Percentiles rank a stretch among this genome's conserved stretches.
These are phyloP conservation scores for Capsella bursapastoris DNA, from an alignment of 345 rosid species.

Conservation along the genomic window DNA sequence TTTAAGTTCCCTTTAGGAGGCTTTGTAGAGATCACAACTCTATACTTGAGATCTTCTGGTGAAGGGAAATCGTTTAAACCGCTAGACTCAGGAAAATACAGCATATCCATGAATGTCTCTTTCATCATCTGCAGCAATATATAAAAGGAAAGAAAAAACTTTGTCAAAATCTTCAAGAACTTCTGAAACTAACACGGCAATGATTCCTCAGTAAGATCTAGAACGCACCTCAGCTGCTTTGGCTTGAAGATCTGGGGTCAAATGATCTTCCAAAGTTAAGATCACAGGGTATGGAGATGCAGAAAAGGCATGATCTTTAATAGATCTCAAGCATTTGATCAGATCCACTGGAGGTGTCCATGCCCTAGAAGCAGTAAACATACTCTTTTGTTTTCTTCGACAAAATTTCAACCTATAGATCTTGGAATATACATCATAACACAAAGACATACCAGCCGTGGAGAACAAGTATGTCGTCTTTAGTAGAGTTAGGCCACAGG, in stretches of 20 bases:
- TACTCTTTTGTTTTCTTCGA: constrained; percentile 5
- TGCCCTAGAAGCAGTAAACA: constrained; percentile 60
- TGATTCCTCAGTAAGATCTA: constrained; percentile 11
- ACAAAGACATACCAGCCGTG: constrained; percentile 75
- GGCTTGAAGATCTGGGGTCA: constrained; percentile 71
- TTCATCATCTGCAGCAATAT: constrained; percentile 55
- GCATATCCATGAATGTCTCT: constrained; percentile 57
- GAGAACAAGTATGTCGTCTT: constrained; percentile 74
- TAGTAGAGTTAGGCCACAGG: constrained; percentile 87
- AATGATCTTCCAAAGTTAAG: constrained; percentile 77
- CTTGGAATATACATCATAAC: constrained; percentile 1
- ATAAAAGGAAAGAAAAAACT: background rate
- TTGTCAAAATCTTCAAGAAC: constrained; percentile 5
- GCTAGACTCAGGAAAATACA: constrained; percentile 55
- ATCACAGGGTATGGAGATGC: constrained; percentile 73
- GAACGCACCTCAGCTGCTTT: constrained; percentile 73
- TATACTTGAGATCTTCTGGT: constrained; percentile 66
- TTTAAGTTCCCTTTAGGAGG: constrained; percentile 54
- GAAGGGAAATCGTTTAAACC: constrained; percentile 67
- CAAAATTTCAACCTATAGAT: constrained; percentile 1
- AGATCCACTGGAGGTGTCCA: constrained; percentile 87
- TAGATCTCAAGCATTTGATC: constrained; percentile 71
- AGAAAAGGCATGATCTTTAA: constrained; percentile 68
- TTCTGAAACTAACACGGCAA: background rate
- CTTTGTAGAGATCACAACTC: constrained; percentile 69